Evolutionary conservation across 78 protist species (phyloP).

Genomic region (Dictyostelium firmibasis): DNA sequence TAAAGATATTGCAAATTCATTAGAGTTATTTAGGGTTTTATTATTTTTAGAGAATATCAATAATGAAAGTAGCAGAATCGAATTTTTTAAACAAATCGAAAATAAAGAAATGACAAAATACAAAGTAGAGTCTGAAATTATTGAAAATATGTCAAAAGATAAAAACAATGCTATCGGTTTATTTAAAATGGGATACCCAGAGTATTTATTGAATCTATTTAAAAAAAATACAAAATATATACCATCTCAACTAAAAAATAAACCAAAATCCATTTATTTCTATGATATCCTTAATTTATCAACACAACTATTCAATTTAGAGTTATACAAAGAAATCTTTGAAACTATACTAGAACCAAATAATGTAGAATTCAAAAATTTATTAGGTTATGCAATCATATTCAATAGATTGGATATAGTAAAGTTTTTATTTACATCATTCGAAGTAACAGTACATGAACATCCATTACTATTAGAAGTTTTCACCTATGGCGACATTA

Average conservation of each 20-base stretch:
- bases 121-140: too few relatives aligned
- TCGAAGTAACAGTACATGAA: not conserved
- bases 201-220: not conserved
- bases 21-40: not conserved
- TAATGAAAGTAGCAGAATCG: too few relatives aligned
- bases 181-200: not conserved
- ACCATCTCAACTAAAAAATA: too few relatives aligned
- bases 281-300: not conserved
- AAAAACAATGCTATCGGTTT: not conserved
- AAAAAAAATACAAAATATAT: not conserved
- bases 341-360: not conserved
- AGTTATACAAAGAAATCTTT: not conserved
- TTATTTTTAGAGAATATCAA: not conserved
- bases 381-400: not conserved
- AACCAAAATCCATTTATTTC: not conserved
- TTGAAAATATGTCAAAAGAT: not conserved
- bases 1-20: not conserved
- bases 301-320: not conserved
- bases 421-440: not conserved
- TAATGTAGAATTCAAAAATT: not conserved
- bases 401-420: not conserved
- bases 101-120: too few relatives aligned
- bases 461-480: not conserved
- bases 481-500: not conserved
- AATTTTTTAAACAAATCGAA: too few relatives aligned